These are phyloP conservation scores for Skeletonema marinoi DNA, from an alignment of 108 stramenopile species.

Conservation along the genomic window DNA sequence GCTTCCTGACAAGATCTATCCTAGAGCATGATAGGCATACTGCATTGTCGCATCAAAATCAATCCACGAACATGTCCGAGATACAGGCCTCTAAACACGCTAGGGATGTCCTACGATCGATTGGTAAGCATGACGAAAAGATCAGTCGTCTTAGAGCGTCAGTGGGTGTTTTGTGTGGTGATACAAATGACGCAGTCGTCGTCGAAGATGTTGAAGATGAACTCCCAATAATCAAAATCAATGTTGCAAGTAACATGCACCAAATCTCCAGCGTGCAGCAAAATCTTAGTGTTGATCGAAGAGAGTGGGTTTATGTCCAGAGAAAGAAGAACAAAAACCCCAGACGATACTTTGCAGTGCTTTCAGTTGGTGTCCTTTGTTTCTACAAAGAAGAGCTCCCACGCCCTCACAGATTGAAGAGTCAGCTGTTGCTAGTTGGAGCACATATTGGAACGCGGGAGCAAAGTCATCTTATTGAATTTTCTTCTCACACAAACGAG, in stretches of 20 bases:
- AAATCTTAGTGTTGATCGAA: neutral
- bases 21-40: neutral
- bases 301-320: neutral
- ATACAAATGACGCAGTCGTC: neutral
- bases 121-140: neutral
- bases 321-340: neutral
- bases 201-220: neutral
- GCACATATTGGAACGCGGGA: neutral
- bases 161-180: neutral
- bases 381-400: neutral
- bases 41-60: neutral
- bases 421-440: neutral
- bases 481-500: neutral
- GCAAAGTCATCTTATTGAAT: neutral
- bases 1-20: neutral
- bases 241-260: neutral
- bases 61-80: neutral
- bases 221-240: neutral
- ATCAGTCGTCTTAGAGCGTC: neutral
- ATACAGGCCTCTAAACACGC: neutral
- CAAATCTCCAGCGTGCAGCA: neutral
- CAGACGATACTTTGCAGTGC: neutral
- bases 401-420: neutral
- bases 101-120: neutral
- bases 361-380: neutral